A percentile compares a stretch with the other conserved stretches of the same genome.
Conservation (phyloP, 257 asterid species). For the Solanum corneliomulleri region DNA sequence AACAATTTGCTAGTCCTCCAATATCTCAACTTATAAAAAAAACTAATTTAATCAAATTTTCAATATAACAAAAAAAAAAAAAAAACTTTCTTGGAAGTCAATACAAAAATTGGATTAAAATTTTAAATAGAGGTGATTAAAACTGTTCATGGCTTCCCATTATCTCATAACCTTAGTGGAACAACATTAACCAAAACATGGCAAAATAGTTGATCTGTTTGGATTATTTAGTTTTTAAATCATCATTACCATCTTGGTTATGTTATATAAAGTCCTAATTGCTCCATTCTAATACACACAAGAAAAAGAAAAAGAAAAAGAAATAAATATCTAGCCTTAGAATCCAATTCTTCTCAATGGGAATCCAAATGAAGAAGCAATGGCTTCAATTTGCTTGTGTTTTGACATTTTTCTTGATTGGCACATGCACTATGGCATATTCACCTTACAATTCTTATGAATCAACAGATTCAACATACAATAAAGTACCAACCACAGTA, state of each 20-base stretch:
- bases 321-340: not conserved
- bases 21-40: not conserved
- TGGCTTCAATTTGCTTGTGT: not conserved
- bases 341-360: not conserved
- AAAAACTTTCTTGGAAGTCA: not conserved
- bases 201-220: not conserved
- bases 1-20: not conserved
- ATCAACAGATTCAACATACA: not conserved
- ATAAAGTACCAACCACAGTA: not conserved
- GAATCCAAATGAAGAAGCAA: not conserved
- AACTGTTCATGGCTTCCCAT: not conserved
- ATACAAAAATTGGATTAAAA: not conserved
- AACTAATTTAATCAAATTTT: not conserved
- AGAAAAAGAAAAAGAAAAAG: not conserved
- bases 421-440: not conserved
- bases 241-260: not conserved
- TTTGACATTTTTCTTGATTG: not conserved
- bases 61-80: no score
- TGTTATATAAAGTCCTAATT: not conserved
- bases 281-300: not conserved
- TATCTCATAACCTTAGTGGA: not conserved
- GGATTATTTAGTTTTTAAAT: not conserved
- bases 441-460: not conserved
- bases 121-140: not conserved
- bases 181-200: not conserved